Base-by-base conservation (phyloP, 2,329 filamentous ascomycete genomes). In the Zalaria sp. region DNA sequence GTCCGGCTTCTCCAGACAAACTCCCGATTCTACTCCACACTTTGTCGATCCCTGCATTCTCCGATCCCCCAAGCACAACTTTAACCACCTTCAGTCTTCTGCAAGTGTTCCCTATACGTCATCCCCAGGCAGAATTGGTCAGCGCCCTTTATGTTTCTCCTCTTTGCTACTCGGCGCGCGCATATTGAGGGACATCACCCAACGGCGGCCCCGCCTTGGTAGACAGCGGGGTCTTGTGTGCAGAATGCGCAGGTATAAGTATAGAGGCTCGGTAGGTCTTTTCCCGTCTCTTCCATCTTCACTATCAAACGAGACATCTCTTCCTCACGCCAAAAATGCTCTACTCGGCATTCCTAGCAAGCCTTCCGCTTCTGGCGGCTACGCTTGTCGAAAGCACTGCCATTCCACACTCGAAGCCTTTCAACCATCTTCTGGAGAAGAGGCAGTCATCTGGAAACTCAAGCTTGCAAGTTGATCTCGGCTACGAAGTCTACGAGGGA, bases 401-500 rank as follows among this genome's bases (percentile, higher is more conserved):
- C 25, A 11, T 38, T 5, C 36, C 36, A 38, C 18, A 18, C 18
- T 25, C 36, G 5, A 27, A 39, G 25, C 43, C 43, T 25, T 44
- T 44, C 9, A 36, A 44, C 10, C 39, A 44, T 25, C 25, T 44
- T 11, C 37, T 38, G 34, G 10, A 27, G 28, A 44, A 41, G 5
- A 44, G 38, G 32, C 43, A 44, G n/a, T 25, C 36, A 7, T 5
- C 28, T 7, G 37, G 35, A 27, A 27, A 27, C 25, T 35, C 31
- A 32, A 32, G 27, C 10, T 32, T 44, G 3, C 25, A 44, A 25
- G 39, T 44, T 6, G 43, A 44, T 34, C 36, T 44, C 2, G 43
- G 43, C 8, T 44, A 44, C 38, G 43, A 41, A 10, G 25, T 41
- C 9, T 44, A 44, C 27, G 43, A 44, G 10, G 43, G 43, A 3